These are phyloP conservation scores for Lasiosphaeria miniovina DNA, from an alignment of 495 filamentous ascomycete species.

Conservation along the genomic window DNA sequence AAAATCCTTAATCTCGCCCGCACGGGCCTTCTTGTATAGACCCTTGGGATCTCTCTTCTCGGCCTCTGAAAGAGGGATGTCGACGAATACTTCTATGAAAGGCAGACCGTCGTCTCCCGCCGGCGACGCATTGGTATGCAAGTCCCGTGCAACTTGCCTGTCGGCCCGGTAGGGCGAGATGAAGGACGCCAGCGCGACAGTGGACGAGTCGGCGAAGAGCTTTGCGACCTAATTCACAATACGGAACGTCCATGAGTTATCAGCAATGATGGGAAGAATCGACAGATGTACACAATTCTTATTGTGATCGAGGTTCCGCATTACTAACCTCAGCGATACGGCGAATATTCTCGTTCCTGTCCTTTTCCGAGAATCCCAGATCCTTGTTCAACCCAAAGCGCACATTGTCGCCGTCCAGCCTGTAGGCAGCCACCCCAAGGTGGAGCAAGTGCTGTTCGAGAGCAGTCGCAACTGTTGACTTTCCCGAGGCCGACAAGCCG, in stretches of 20 bases:
- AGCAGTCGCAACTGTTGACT: constrained; percentile 92
- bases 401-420: constrained; percentile 97
- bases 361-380: constrained; percentile 86
- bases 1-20: constrained; percentile 93
- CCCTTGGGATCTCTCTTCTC: constrained; percentile 96
- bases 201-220: constrained; percentile 86
- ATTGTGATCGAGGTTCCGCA: not conserved
- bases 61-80: constrained; percentile 84
- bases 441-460: constrained; percentile 95
- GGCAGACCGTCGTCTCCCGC: constrained; percentile 59
- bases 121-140: constrained; percentile 61
- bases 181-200: constrained; percentile 89
- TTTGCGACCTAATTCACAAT: constrained; percentile 85
- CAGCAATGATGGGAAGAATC: constrained; percentile 4
- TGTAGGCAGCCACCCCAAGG: constrained; percentile 76
- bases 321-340: constrained; percentile 75
- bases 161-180: constrained; percentile 93
- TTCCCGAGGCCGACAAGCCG: constrained; percentile 89
- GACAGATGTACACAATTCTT: not conserved
- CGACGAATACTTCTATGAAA: constrained; percentile 91
- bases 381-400: constrained; percentile 98
- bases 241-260: not conserved
- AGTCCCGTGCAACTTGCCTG: constrained; percentile 70
- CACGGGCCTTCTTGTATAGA: constrained; percentile 91
- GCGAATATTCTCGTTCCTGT: constrained; percentile 96